phyloP scores from a whole-genome alignment of 2,329 filamentous ascomycete species.

The Rugonectria rugulosa region DNA sequence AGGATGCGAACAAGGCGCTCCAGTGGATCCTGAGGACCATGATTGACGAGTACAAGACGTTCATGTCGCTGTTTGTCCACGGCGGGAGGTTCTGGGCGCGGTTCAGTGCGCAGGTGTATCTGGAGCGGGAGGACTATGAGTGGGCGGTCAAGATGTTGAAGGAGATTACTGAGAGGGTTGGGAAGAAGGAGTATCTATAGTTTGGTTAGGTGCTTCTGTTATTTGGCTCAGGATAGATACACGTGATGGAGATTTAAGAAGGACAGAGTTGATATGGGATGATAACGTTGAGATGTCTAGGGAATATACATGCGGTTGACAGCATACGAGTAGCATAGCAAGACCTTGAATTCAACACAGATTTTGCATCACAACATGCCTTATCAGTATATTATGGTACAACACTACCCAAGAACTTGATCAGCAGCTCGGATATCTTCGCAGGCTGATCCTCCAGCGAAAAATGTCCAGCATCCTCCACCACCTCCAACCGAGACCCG shows the following conservation, averaged over 20 bases:
- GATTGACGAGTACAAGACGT: slow-evolving; percentile 71
- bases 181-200: slow-evolving; percentile 44
- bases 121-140: slow-evolving; percentile 82
- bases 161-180: slow-evolving; percentile 52
- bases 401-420: slow-evolving; percentile 20
- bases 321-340: no score
- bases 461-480: slow-evolving; percentile 42
- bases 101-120: slow-evolving; percentile 82
- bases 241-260: neutral
- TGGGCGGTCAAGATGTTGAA: slow-evolving; percentile 69
- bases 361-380: no score
- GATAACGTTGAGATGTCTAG: no score
- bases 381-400: no score
- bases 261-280: no score
- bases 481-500: slow-evolving; percentile 36
- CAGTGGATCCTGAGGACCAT: slow-evolving; percentile 66
- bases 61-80: slow-evolving; percentile 70
- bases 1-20: slow-evolving; percentile 49
- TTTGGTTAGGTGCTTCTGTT: neutral
- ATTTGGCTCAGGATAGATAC: neutral
- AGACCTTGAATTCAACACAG: no score
- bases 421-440: slow-evolving; percentile 24
- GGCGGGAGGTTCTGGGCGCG: slow-evolving; percentile 72
- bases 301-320: no score
- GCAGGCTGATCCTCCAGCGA: slow-evolving; percentile 41